Percentiles rank a stretch among this genome's conserved stretches.
Evolutionary conservation across 2,329 filamentous ascomycete species (phyloP).

Genomic region (Phyllosticta citriasiana): DNA sequence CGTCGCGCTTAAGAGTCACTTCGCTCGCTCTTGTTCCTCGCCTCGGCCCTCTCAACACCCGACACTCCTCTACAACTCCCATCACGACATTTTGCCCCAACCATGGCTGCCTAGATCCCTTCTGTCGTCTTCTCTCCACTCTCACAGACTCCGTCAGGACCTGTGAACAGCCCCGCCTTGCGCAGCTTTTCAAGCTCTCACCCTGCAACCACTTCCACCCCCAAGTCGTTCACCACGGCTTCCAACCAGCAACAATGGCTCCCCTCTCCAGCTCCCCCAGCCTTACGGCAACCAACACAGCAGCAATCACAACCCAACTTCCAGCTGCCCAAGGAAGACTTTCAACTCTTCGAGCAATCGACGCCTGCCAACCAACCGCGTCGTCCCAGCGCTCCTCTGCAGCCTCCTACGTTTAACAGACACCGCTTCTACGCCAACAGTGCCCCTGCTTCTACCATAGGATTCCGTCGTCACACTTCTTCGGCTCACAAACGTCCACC

Average conservation of each 20-base stretch:
- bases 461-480: constrained; percentile 45
- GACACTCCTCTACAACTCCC: constrained; percentile 18
- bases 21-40: neutral
- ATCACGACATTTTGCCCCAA: neutral
- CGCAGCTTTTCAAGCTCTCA: constrained; percentile 44
- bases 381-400: constrained; percentile 44
- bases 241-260: constrained; percentile 64
- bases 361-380: constrained; percentile 32
- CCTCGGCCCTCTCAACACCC: neutral
- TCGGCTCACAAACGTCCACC: constrained; percentile 50
- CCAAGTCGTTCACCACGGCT: constrained; percentile 76
- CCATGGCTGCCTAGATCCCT: constrained; percentile 15
- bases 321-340: constrained; percentile 54
- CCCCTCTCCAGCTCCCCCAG: constrained; percentile 51
- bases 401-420: constrained; percentile 50
- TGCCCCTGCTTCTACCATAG: constrained; percentile 50
- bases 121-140: constrained; percentile 17
- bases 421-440: constrained; percentile 59
- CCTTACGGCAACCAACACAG: constrained; percentile 41
- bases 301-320: constrained; percentile 31
- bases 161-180: constrained; percentile 57
- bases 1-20: neutral
- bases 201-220: constrained; percentile 51
- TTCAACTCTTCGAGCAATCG: constrained; percentile 60
- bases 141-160: constrained; percentile 25